Conservation (phyloP, 228 moss, liverwort and hornwort species). For the Sphagnum fallax region DNA sequence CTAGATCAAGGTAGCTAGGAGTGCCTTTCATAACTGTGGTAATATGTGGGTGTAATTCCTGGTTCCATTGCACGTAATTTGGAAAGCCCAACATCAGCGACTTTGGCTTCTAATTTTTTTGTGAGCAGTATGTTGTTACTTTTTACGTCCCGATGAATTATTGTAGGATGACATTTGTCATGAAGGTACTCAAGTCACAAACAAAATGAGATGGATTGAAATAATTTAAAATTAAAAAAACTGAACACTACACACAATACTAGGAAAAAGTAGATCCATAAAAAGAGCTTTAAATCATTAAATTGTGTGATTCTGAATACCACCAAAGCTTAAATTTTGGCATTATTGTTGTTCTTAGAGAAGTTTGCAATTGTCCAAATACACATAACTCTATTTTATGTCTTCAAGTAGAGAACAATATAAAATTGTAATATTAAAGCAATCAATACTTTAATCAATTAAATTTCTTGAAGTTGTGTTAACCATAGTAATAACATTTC, state of each 20-base stretch:
- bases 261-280: too few relatives aligned
- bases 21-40: slow-evolving; percentile 76
- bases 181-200: slow-evolving; percentile 60
- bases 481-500: too few relatives aligned
- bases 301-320: too few relatives aligned
- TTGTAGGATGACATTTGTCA: slow-evolving; percentile 38
- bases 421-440: too few relatives aligned
- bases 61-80: slow-evolving; percentile 26
- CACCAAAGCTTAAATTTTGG: too few relatives aligned
- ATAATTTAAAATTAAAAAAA: background rate
- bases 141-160: slow-evolving; percentile 61
- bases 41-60: slow-evolving; percentile 43
- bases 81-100: slow-evolving; percentile 70
- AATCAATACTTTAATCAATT: too few relatives aligned
- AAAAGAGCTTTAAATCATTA: too few relatives aligned
- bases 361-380: too few relatives aligned
- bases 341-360: too few relatives aligned
- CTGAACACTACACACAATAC: background rate
- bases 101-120: slow-evolving; percentile 41
- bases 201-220: background rate
- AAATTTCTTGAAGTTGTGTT: too few relatives aligned
- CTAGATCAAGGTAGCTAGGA: slow-evolving; percentile 60
- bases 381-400: too few relatives aligned
- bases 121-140: slow-evolving; percentile 60
- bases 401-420: too few relatives aligned